Evolutionary conservation across 2,329 filamentous ascomycete species (phyloP).

Genomic region (Chaetomium globosum): DNA sequence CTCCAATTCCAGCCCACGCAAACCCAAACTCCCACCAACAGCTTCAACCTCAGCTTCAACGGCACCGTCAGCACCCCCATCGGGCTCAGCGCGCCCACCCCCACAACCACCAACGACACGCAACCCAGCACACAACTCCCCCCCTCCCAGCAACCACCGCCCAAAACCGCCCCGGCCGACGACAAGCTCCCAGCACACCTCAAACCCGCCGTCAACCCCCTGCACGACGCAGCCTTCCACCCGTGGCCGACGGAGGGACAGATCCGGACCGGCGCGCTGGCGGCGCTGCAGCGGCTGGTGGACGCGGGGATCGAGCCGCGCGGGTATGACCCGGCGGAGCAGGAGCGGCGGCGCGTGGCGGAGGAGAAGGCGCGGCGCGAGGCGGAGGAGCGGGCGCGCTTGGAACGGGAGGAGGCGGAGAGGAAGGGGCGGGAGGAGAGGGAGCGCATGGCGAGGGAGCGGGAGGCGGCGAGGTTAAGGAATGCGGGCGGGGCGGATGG

Average conservation of each 20-base stretch:
- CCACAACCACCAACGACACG: constrained; percentile 39
- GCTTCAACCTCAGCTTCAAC: constrained; percentile 30
- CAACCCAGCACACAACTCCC: constrained; percentile 30
- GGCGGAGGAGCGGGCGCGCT: constrained; percentile 44
- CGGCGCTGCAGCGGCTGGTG: constrained; percentile 62
- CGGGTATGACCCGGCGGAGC: constrained; percentile 61
- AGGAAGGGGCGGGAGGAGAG: constrained; percentile 51
- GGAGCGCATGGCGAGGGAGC: constrained; percentile 48
- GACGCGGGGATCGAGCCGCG: constrained; percentile 65
- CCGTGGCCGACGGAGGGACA: constrained; percentile 76
- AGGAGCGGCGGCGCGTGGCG: constrained; percentile 54
- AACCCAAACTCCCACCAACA: constrained; percentile 28
- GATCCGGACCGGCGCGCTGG: constrained; percentile 70
- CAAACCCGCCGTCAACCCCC: constrained; percentile 57
- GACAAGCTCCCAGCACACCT: constrained; percentile 55
- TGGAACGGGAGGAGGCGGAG: constrained; percentile 43
- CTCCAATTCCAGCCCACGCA: constrained; percentile 16
- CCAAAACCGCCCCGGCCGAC: constrained; percentile 39
- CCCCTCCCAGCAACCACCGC: constrained; percentile 33
- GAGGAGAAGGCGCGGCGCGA: constrained; percentile 49
- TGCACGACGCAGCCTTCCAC: constrained; percentile 63
- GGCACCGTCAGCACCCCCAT: constrained; percentile 20
- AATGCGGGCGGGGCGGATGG: constrained; percentile 15
- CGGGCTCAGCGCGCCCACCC: constrained; percentile 7
- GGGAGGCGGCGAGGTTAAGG: too few species aligned